Evolutionary conservation across 441 rosid species (phyloP).

Genomic region (Raphanus hybrid): DNA sequence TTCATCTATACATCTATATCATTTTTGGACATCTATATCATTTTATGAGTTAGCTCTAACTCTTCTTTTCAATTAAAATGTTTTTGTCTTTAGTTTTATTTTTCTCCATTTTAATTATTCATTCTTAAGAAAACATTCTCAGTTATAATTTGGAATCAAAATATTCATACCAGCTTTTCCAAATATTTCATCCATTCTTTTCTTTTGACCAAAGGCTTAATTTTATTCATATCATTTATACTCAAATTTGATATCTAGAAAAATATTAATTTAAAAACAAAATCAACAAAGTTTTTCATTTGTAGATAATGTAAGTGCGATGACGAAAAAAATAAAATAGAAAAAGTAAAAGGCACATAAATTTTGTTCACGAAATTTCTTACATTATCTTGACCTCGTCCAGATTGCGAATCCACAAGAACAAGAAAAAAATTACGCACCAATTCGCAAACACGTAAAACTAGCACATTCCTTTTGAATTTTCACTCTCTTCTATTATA

Average conservation of each 20-base stretch:
- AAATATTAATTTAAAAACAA: background rate
- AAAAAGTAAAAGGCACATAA: background rate
- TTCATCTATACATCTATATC: background rate
- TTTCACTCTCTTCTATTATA: background rate
- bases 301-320: background rate
- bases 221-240: background rate
- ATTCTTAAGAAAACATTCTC: background rate
- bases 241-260: background rate
- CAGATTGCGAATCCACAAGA: background rate
- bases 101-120: background rate
- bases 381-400: background rate
- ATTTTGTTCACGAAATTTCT: background rate
- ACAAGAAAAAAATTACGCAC: background rate
- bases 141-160: background rate
- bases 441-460: background rate
- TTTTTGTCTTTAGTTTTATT: background rate
- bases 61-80: slow-evolving; percentile 2
- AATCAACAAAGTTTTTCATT: background rate
- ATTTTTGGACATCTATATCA: background rate
- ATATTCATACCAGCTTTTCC: background rate
- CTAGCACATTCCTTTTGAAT: background rate
- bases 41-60: background rate
- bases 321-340: too few relatives aligned
- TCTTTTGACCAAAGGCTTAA: too few relatives aligned
- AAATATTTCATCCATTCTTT: background rate